These are phyloP conservation scores for Yamadazyma atmosphaerica DNA, from an alignment of 1,139 yeast genomes.

Conservation along the genomic window DNA sequence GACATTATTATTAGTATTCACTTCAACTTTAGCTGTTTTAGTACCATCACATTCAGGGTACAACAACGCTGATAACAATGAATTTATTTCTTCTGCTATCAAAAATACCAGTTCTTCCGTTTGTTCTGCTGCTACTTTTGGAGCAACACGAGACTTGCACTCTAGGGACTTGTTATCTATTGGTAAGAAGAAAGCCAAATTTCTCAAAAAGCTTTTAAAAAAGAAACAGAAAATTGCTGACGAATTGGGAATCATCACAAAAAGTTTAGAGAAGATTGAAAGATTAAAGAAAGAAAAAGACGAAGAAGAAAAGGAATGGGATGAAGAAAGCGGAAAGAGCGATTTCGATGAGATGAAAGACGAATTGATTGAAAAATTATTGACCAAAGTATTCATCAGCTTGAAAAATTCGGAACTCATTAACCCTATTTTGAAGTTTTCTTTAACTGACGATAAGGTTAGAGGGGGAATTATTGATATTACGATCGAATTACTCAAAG, in stretches of 20 bases:
- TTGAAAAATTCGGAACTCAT: constrained; percentile 34
- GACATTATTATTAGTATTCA: neutral
- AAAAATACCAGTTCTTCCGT: neutral
- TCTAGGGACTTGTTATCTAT: neutral
- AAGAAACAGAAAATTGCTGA: constrained; percentile 10
- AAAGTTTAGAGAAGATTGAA: constrained; percentile 14
- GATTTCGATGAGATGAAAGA: constrained; percentile 8
- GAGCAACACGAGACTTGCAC: neutral
- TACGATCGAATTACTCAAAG: constrained; percentile 26
- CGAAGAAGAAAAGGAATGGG: constrained; percentile 8
- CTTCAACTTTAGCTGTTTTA: neutral
- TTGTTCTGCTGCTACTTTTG: neutral
- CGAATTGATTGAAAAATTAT: constrained; percentile 22
- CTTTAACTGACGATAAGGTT: constrained; percentile 32
- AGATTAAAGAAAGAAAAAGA: constrained; percentile 9
- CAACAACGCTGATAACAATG: neutral
- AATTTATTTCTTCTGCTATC: neutral
- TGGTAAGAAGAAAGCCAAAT: constrained; percentile 1
- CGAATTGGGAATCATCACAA: constrained; percentile 13
- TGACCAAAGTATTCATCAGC: constrained; percentile 24
- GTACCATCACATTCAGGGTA: neutral
- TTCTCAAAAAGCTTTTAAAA: constrained; percentile 6
- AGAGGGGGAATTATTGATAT: constrained; percentile 26
- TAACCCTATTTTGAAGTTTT: constrained; percentile 25
- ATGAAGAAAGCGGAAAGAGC: constrained; percentile 4